Evolutionary conservation across 2,329 filamentous ascomycete species (phyloP), one percentile per base, ranked within the genome.

Genomic region (Penicillium glabrum): DNA sequence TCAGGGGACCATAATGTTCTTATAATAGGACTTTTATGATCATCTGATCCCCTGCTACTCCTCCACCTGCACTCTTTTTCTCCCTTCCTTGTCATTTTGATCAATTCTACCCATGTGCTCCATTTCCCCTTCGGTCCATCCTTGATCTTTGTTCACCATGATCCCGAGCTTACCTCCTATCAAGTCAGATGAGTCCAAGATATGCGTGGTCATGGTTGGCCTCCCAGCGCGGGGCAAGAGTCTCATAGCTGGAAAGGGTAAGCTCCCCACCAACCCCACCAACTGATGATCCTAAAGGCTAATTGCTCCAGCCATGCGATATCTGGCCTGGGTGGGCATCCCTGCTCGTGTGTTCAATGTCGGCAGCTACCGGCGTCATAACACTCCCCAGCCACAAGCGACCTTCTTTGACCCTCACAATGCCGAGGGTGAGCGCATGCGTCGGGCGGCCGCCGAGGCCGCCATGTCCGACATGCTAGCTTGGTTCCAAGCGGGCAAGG

Each of bases 191-290:
- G 92, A 97, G 77, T 93, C 91, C 59, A 91, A 90, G 75, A 96
- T 99, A 80, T 98, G 93, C 76, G 93, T 99, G 63, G 92, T 99
- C 69, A 98, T 99, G 95, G 95, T 99, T 59, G 95, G 95, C 65
- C 83, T 99, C 72, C 95, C 95, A 54, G 95, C 95, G 60, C 84
- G 95, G 67, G 95, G 95, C 71, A 99, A 99, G 84, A 96, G 91
- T 80, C 86, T 96, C 75, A 98, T 99, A 73, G 93, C 95, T 66
- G 92, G 96, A 71, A 97, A 97, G 85, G 92, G 93, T 95, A 81
- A 70, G 80, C 73, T 55, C n/a, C 27, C 11, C 27, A 11, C 39
- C 47, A 46, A 27, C 29, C 33, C 14, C 27, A 13, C 35, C 47
- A 46, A 4, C 13, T 23, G n/a, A 24, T 27, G 11, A 23, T 13